Conservation (phyloP, 2,329 filamentous ascomycete species). For the Epichloe sylvatica region DNA sequence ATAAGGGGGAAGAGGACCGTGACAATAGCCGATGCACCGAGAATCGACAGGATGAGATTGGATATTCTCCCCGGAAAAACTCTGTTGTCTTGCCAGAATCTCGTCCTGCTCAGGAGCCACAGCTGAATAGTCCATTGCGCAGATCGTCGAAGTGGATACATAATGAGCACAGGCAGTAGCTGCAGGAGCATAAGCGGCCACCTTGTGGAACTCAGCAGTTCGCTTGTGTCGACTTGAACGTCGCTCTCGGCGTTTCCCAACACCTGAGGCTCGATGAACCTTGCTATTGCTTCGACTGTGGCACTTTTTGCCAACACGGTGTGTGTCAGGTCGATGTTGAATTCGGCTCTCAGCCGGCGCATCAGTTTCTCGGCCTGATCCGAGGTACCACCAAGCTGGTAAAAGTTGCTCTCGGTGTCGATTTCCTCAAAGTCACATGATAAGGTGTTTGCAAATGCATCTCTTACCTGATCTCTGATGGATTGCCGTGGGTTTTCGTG, state of each 20-base stretch:
- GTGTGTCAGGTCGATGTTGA: conserved; percentile 34
- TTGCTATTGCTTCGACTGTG: conserved; percentile 26
- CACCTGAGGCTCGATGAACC: conserved; percentile 19
- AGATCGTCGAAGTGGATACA: conserved; percentile 36
- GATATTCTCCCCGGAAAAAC: conserved; percentile 30
- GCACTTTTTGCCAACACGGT: conserved; percentile 35
- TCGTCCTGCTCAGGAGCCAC: conserved; percentile 27
- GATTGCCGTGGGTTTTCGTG: conserved; percentile 5
- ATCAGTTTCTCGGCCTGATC: conserved; percentile 24
- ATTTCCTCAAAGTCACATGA: conserved; percentile 21
- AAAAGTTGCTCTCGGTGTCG: conserved; percentile 26
- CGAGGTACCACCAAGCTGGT: conserved; percentile 34
- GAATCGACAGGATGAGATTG: conserved; percentile 31
- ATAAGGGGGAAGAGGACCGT: conserved; percentile 28
- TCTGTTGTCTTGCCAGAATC: conserved; percentile 24
- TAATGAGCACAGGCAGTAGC: conserved; percentile 32
- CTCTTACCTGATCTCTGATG: conserved; percentile 21
- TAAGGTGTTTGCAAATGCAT: conserved; percentile 29
- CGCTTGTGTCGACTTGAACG: conserved; percentile 19
- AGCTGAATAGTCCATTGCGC: conserved; percentile 39
- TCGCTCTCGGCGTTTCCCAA: conserved; percentile 1
- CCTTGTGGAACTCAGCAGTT: conserved; percentile 34
- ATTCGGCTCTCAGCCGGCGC: conserved; percentile 29
- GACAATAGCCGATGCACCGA: conserved; percentile 26
- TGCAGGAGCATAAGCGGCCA: conserved; percentile 35